Evolutionary conservation across 768 basidiomycete species (phyloP), one percentile per base, ranked within the genome.

Genomic region (Pleurotus tuoliensis): DNA sequence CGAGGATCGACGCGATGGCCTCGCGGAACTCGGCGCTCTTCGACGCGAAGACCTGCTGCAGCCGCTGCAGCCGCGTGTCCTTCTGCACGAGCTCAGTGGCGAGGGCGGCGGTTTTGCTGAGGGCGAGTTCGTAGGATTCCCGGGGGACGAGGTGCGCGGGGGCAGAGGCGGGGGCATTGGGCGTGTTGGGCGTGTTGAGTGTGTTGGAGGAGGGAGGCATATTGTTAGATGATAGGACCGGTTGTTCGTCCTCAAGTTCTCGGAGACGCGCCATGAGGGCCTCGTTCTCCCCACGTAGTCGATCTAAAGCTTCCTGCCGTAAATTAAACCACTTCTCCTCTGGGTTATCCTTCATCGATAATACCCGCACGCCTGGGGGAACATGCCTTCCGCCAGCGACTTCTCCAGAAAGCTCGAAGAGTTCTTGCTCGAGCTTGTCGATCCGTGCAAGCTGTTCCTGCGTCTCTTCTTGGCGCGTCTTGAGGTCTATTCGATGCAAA

Each of bases 21-120:
- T 95, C 92, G 39, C 91, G 83, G 76, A 98, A 96, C 65, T 98
- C 94, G 57, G 88, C 82, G 7, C 87, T 86, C 69, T 97, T 98
- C 34, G 85, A 83, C 0, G 79, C 73, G 71, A 92, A 97, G 4
- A 88, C 92, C 82, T 95, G 84, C 64, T 94, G 86, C 27, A 98
- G 73, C 41, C 92, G 76, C 54, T 88, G 65, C 12, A 95, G 71
- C 30, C 92, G 77, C 67, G 92, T 94, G 69, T 92, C 91, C 67
- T 90, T 91, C 74, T 92, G 86, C 60, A 78, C 80, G 49, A 92
- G 72, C 6, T 76, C 72, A 3, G 81, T 80, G 61, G 87, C 77
- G 9, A 94, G 74, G 39, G 88, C 86, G 47, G 73, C 68, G 64
- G 90, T 90, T 65, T 93, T 90, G 56, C 79, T 78, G 46, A 78